Conservation (phyloP, 192 early-diverging fungal genomes). For the Neocallimastix lanati region DNA sequence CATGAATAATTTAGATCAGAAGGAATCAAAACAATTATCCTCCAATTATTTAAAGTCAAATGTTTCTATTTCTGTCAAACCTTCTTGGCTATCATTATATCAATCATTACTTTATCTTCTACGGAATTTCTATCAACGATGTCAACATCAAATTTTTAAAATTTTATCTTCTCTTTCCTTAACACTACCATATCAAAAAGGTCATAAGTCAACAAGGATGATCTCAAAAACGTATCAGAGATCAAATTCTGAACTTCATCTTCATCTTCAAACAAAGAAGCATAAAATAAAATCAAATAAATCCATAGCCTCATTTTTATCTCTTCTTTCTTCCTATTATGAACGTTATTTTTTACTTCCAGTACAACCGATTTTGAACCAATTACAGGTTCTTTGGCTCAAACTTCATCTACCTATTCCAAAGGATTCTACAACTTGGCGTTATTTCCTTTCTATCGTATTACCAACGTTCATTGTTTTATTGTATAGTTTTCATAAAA, state of each 20-base stretch:
- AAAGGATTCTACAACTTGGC: not conserved
- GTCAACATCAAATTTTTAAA: not conserved
- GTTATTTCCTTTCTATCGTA: not conserved
- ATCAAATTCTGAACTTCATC: not conserved
- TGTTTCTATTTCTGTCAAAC: not conserved
- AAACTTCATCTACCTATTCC: not conserved
- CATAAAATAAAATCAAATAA: not conserved
- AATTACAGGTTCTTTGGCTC: not conserved
- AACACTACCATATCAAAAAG: no score
- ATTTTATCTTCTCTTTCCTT: not conserved
- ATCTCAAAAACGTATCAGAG: not conserved
- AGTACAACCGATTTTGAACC: not conserved
- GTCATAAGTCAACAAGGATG: no score
- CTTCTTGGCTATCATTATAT: not conserved
- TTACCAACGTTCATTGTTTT: not conserved
- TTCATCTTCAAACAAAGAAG: not conserved
- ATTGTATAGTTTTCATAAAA: not conserved
- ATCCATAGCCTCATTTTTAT: not conserved
- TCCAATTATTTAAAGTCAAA: not conserved
- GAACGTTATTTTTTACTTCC: not conserved
- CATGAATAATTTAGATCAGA: no score
- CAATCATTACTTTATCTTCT: not conserved
- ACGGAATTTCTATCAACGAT: not conserved
- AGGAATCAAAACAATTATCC: no score
- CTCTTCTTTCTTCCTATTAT: not conserved